Base-by-base conservation (phyloP, 371 early-diverging fungal genomes). In the Lichtheimia ornata region DNA sequence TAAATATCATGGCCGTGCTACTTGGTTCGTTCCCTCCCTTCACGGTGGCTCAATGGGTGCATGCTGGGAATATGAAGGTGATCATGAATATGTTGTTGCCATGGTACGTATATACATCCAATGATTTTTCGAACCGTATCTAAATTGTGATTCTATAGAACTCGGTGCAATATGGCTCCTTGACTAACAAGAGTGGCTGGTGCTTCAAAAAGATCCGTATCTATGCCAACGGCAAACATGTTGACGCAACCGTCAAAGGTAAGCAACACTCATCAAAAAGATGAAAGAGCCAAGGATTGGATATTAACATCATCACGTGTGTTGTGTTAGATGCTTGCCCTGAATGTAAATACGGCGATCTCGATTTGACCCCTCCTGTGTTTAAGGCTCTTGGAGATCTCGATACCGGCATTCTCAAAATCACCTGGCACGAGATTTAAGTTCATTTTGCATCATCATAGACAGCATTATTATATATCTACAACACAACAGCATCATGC, bases 301-400 rank as follows among this genome's bases (percentile, higher is more conserved):
- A 1, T 22, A 22, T 22, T 22, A 22, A 22, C 22, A 22, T 22
- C 22, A 22, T 22, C 1, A 22, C 1, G 22, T 22, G 22, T 22
- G 22, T n/a, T n/a, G n/a, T n/a, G 2, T 22, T 22, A 5, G 73
- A 73, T 50, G 73, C 73, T 30, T 73, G 73, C 56, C 73, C 73
- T 27, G 70, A 65, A 44, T 73, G 73, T 25, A 12, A 24, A 0
- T 58, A 70, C 27, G 73, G 73, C 9, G 62, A 58, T 20, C 53
- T 69, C 14, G 70, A 72, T 41, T 49, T 72, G 47, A 72, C 75
- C 25, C 58, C 57, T 28, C 50, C 63, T 50, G 63, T 64, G 6
- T 74, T 71, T 45, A 44, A 64, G 28, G 17, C 49, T 12, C 51
- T 75, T 2, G 70, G 50, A 13, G 43, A 62, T 35, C 54, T 69